phyloP scores from a whole-genome alignment of 257 asterid genomes.

The Rhazya stricta region DNA sequence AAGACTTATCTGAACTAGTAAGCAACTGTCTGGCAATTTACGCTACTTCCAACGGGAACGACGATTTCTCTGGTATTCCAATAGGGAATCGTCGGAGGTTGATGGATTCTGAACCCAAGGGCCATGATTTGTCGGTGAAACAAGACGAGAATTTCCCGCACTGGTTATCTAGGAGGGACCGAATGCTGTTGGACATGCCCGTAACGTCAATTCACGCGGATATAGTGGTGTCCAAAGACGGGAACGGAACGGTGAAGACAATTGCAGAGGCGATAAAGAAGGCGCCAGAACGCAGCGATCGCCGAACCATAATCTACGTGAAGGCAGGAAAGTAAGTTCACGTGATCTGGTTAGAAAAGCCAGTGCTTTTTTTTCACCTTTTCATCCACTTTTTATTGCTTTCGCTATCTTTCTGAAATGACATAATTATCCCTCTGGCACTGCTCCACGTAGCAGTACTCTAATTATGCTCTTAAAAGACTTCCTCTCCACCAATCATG shows the following conservation, averaged over 20 bases:
- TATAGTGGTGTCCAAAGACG: slow-evolving; percentile 61
- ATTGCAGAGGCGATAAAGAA: slow-evolving; percentile 81
- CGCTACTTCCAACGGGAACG: slow-evolving; percentile 45
- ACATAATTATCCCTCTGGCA: neutral
- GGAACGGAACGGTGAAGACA: slow-evolving; percentile 76
- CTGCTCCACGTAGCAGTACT: too few relatives aligned
- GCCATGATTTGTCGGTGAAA: neutral
- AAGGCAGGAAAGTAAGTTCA: slow-evolving; percentile 94
- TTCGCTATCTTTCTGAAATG: slow-evolving; percentile 3
- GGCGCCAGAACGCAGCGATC: slow-evolving; percentile 65
- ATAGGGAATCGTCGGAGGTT: slow-evolving; percentile 64
- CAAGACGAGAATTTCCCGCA: slow-evolving; percentile 47
- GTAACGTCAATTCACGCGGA: slow-evolving; percentile 53
- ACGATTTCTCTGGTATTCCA: slow-evolving; percentile 73
- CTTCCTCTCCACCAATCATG: neutral
- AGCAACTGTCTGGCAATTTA: slow-evolving; percentile 89
- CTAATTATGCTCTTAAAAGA: too few relatives aligned
- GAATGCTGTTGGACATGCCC: slow-evolving; percentile 53
- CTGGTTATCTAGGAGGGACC: slow-evolving; percentile 67
- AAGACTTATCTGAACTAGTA: slow-evolving; percentile 71
- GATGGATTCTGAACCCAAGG: slow-evolving; percentile 13
- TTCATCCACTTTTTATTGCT: slow-evolving; percentile 1
- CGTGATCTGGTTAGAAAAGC: slow-evolving; percentile 14
- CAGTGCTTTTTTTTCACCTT: slow-evolving; percentile 1
- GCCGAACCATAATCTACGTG: slow-evolving; percentile 79